A percentile compares a stretch with the other conserved stretches of the same genome.
Conservation (phyloP, 306 rosid species). For the Cucumis melo region DNA sequence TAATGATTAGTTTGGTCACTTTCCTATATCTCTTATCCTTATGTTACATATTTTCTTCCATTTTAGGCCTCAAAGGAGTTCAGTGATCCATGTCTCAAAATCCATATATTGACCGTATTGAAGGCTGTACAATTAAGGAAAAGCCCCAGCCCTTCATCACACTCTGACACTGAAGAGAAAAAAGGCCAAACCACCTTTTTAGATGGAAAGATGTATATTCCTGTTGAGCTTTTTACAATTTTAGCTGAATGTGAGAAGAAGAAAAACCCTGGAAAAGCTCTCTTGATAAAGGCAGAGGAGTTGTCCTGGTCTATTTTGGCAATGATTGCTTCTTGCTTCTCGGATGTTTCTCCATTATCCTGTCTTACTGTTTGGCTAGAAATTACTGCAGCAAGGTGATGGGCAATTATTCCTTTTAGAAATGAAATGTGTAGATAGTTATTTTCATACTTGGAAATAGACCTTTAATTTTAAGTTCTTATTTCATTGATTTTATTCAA, state of each 20-base stretch:
- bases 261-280: slow-evolving; percentile 64
- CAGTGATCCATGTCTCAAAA: slow-evolving; percentile 68
- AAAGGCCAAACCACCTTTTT: slow-evolving; percentile 38
- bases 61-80: slow-evolving; percentile 88
- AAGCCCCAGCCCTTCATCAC: slow-evolving; percentile 48
- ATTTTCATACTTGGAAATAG: not conserved
- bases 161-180: slow-evolving; percentile 42
- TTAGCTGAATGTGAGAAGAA: slow-evolving; percentile 78
- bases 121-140: slow-evolving; percentile 67
- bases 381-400: slow-evolving; percentile 94
- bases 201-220: slow-evolving; percentile 48
- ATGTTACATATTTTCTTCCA: slow-evolving; percentile 11
- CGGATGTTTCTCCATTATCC: slow-evolving; percentile 77
- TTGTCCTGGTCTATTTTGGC: slow-evolving; percentile 93
- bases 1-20: not conserved
- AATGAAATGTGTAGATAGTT: not conserved
- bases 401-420: not conserved
- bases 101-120: slow-evolving; percentile 77
- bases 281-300: slow-evolving; percentile 82
- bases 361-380: slow-evolving; percentile 91
- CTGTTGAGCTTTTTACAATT: slow-evolving; percentile 81
- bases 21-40: slow-evolving; percentile 1
- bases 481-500: not conserved
- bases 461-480: not conserved
- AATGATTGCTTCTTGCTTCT: slow-evolving; percentile 88